Evolutionary conservation across 2,329 filamentous ascomycete species (phyloP), one percentile per base, ranked within the genome.

Genomic region (Penicillium sp.): DNA sequence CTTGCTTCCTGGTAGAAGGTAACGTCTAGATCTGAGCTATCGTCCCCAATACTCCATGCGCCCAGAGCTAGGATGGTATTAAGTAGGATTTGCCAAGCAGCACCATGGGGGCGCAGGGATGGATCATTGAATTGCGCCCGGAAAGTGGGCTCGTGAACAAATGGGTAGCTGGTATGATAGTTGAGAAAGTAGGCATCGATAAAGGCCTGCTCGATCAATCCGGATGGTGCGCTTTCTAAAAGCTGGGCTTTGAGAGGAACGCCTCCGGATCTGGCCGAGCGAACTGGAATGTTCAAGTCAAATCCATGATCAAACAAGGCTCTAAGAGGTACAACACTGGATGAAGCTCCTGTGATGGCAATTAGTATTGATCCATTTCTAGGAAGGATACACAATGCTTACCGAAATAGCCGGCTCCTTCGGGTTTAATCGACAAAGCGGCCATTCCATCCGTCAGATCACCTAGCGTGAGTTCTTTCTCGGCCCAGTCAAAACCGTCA

Each of bases 61-160:
- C 69, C 70, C 26, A 71, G 57, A 10, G 69, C 68, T 34, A 67
- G 42, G 7, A 72, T 63, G 15, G 68, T 68, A 34, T 70, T 68
- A 6, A 68, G 57, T 9, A 72, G 53, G 26, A 70, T 65, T 32
- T 70, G 65, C 68, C 69, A 70, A 25, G 61, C 62, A 26, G 53
- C 59, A 5, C 63, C 62, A 44, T 62, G 60, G 6, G 65, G 68
- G 2, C 67, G 61, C 9, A 64, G 53, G n/a, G 68, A 62, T 11
- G 67, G 60, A 30, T 69, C 64, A 16, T 65, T 58, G 41, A 68
- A 71, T 39, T 71, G 69, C 10, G 68, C 68, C 35, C 68, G 57
- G 39, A 73, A 73, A 0, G 64, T 68, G 4, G 63, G 59, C 45
- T 73, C 70, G 36, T 73, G 67, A 6, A 73, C 55, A 27, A 72